Conservation (phyloP, 2,329 filamentous ascomycete genomes). For the Cytospora leucostoma region DNA sequence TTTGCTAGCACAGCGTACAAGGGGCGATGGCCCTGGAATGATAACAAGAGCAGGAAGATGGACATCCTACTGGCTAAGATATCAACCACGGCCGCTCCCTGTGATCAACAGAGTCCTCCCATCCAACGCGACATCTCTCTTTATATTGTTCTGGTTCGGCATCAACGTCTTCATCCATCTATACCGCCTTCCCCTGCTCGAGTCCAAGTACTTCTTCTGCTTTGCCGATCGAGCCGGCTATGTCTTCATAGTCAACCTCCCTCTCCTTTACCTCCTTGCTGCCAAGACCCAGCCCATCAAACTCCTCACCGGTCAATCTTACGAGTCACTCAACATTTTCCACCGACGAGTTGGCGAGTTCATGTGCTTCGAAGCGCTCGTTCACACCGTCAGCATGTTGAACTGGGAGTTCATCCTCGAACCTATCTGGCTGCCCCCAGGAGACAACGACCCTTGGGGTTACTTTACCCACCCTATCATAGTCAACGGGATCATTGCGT, state of each 20-base stretch:
- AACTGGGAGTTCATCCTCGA: constrained; percentile 55
- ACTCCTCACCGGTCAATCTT: constrained; percentile 62
- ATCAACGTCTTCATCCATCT: constrained; percentile 61
- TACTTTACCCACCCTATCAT: constrained; percentile 57
- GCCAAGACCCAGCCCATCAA: constrained; percentile 68
- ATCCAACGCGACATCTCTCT: constrained; percentile 56
- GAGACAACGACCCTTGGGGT: constrained; percentile 40
- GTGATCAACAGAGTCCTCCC: constrained; percentile 59
- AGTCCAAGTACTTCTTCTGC: constrained; percentile 53
- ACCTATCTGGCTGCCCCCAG: constrained; percentile 45
- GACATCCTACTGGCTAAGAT: constrained; percentile 44
- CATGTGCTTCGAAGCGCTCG: constrained; percentile 58
- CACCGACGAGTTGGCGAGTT: constrained; percentile 65
- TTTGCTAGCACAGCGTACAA: constrained; percentile 31
- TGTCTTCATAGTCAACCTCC: constrained; percentile 52
- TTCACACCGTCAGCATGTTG: constrained; percentile 59
- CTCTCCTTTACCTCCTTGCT: constrained; percentile 61
- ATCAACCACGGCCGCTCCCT: constrained; percentile 59
- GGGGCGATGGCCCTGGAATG: not conserved
- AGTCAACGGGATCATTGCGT: constrained; percentile 55
- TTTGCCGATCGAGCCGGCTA: constrained; percentile 60
- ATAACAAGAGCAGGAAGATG: constrained; percentile 4
- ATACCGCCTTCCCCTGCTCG: constrained; percentile 49
- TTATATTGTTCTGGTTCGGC: constrained; percentile 51
- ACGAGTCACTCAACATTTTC: constrained; percentile 66